phyloP scores from a whole-genome alignment of 2,329 filamentous ascomycete genomes.

The Penicillium sp. region DNA sequence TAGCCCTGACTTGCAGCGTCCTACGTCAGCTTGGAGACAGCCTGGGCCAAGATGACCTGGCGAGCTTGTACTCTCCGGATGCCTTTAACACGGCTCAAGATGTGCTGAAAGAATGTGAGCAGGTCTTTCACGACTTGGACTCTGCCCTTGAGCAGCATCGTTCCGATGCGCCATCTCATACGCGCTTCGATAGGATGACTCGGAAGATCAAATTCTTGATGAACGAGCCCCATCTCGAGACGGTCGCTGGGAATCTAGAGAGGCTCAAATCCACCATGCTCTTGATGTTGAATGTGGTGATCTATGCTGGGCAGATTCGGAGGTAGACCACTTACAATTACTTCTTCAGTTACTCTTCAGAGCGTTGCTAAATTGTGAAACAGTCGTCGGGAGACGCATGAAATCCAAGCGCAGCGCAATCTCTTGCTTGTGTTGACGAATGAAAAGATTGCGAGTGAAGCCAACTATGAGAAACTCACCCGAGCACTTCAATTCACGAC shows the following conservation, averaged over 20 bases:
- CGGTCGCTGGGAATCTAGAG: conserved; percentile 25
- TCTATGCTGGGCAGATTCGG: conserved; percentile 22
- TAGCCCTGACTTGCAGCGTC: conserved; percentile 25
- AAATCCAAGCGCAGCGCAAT: conserved; percentile 1
- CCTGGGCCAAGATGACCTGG: conserved; percentile 21
- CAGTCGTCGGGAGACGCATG: neutral
- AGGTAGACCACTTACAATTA: neutral
- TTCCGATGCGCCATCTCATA: conserved; percentile 9
- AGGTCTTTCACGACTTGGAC: conserved; percentile 17
- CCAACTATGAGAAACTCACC: neutral
- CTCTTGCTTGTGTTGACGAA: neutral
- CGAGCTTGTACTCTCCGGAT: conserved; percentile 13
- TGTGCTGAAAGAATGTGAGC: conserved; percentile 20
- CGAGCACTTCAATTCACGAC: neutral
- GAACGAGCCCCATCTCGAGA: neutral
- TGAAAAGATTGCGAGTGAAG: neutral
- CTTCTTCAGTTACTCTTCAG: neutral
- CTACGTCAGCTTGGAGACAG: conserved; percentile 23
- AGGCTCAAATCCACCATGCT: conserved; percentile 27
- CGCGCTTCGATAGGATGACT: neutral
- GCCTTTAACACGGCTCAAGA: conserved; percentile 9
- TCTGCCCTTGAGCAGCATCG: conserved; percentile 19
- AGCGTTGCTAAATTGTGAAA: neutral
- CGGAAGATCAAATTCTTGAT: neutral
- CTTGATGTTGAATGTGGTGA: conserved; percentile 15